Conservation (phyloP, 73 alveolate genomes). For the Symbiodinium natans region DNA sequence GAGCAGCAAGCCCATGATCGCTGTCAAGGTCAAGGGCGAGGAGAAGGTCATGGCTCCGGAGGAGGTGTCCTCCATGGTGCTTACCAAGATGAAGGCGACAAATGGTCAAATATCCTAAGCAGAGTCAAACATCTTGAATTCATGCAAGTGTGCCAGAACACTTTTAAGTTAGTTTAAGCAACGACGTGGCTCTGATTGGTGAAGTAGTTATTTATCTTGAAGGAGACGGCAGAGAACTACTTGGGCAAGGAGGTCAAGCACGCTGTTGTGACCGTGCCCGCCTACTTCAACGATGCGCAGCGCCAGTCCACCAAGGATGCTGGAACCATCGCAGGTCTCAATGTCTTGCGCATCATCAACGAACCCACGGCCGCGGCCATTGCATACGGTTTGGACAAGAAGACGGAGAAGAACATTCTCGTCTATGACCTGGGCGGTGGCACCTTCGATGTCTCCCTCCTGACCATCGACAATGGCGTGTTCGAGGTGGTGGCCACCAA, state of each 20-base stretch:
- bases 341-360: slow-evolving; percentile 98
- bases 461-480: slow-evolving; percentile 96
- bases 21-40: slow-evolving; percentile 96
- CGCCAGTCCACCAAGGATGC: slow-evolving; percentile 98
- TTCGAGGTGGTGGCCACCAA: slow-evolving; percentile 97
- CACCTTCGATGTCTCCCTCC: slow-evolving; percentile 97
- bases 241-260: slow-evolving; percentile 95
- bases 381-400: slow-evolving; percentile 98
- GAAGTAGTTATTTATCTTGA: too few species aligned
- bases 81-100: slow-evolving; percentile 97
- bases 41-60: slow-evolving; percentile 97
- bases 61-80: slow-evolving; percentile 98
- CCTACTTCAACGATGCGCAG: slow-evolving; percentile 99
- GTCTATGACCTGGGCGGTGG: slow-evolving; percentile 99
- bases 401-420: slow-evolving; percentile 97
- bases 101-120: too few species aligned
- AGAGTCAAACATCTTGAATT: too few species aligned
- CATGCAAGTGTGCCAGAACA: too few species aligned
- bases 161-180: background rate
- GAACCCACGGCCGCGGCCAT: slow-evolving; percentile 99
- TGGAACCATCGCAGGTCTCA: slow-evolving; percentile 95
- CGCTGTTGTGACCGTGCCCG: slow-evolving; percentile 98
- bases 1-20: slow-evolving; percentile 97
- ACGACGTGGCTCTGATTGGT: too few species aligned
- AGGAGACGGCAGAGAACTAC: slow-evolving; percentile 96